Conservation (phyloP, 2,329 filamentous ascomycete genomes). For the Ustilaginoidea virens region DNA sequence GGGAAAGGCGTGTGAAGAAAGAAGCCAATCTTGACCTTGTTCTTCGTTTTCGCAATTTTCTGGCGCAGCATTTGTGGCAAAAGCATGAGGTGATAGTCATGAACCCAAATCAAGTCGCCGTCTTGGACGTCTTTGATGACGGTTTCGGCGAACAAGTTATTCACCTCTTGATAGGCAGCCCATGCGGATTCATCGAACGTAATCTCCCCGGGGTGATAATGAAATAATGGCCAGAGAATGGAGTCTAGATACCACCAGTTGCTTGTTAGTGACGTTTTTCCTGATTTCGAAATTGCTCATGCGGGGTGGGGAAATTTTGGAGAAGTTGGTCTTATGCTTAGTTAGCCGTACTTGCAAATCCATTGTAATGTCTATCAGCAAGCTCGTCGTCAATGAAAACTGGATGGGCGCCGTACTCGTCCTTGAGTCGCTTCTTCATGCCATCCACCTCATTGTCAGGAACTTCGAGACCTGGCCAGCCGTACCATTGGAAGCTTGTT, state of each 20-base stretch:
- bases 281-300: too few species aligned
- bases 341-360: constrained; percentile 90
- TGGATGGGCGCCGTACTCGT: constrained; percentile 78
- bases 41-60: constrained; percentile 63
- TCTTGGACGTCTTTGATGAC: constrained; percentile 80
- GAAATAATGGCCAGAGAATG: constrained; percentile 96
- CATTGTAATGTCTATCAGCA: constrained; percentile 92
- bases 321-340: too few species aligned
- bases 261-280: too few species aligned
- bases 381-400: constrained; percentile 90
- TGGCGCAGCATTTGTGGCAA: constrained; percentile 89
- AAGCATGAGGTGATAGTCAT: constrained; percentile 97
- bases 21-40: constrained; percentile 95
- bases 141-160: constrained; percentile 78
- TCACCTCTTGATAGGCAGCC: constrained; percentile 86
- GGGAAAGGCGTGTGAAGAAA: constrained; percentile 97
- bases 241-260: too few species aligned
- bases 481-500: constrained; percentile 95
- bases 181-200: constrained; percentile 93
- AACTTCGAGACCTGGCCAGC: constrained; percentile 88
- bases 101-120: constrained; percentile 92
- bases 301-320: too few species aligned
- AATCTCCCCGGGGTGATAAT: constrained; percentile 97
- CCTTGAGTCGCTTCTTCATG: constrained; percentile 64
- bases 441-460: constrained; percentile 65